Evolutionary conservation across 2,329 filamentous ascomycete genomes (phyloP).

Genomic region (Pseudophaeomoniella oleicola): DNA sequence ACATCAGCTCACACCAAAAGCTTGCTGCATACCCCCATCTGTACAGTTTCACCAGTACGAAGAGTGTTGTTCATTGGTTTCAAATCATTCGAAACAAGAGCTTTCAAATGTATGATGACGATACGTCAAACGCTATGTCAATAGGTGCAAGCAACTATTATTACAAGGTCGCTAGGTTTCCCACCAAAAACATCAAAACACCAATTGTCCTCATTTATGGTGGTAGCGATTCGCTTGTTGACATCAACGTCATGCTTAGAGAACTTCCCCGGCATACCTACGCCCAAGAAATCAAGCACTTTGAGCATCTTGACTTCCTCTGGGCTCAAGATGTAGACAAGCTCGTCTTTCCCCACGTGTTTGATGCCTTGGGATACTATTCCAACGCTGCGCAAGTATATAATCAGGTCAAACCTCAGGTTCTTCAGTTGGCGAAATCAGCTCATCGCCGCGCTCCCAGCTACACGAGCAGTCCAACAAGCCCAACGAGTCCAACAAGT

Average conservation of each 20-base stretch:
- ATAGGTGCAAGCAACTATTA: slow-evolving; percentile 62
- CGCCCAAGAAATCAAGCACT: slow-evolving; percentile 76
- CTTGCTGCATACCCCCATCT: slow-evolving; percentile 89
- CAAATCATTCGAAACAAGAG: slow-evolving; percentile 93
- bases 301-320: slow-evolving; percentile 92
- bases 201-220: slow-evolving; percentile 90
- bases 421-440: neutral
- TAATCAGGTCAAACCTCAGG: neutral
- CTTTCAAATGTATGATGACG: slow-evolving; percentile 98
- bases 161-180: slow-evolving; percentile 92
- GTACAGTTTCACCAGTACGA: slow-evolving; percentile 93
- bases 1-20: slow-evolving; percentile 78
- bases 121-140: slow-evolving; percentile 63
- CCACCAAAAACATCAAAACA: slow-evolving; percentile 91
- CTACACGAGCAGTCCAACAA: neutral
- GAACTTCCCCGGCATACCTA: slow-evolving; percentile 76
- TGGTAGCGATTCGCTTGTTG: slow-evolving; percentile 82
- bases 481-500: neutral
- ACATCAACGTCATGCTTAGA: slow-evolving; percentile 82
- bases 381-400: slow-evolving; percentile 10
- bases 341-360: slow-evolving; percentile 81
- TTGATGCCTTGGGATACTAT: slow-evolving; percentile 68
- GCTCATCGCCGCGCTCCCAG: neutral
- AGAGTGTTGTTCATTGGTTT: slow-evolving; percentile 97
- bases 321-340: slow-evolving; percentile 78